These are phyloP conservation scores for Xerocomellus amylosporus DNA, from an alignment of 768 basidiomycete species.

Conservation along the genomic window DNA sequence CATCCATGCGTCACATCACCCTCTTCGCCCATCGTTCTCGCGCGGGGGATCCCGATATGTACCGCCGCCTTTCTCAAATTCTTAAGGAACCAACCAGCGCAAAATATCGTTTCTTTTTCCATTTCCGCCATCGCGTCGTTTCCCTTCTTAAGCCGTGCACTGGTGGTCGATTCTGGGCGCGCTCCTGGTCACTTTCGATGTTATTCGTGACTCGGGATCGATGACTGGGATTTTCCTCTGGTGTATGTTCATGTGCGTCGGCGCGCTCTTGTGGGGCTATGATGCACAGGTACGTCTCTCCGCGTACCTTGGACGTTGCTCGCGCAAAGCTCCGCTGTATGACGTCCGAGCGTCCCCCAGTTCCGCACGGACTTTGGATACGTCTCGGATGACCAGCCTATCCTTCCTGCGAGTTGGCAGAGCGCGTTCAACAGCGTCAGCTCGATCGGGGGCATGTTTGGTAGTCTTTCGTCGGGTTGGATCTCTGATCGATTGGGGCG, in stretches of 20 bases:
- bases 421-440: constrained; percentile 27
- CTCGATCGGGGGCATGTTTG: constrained; percentile 28
- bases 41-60: background rate
- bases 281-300: constrained; percentile 22
- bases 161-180: background rate
- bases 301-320: background rate
- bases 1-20: background rate
- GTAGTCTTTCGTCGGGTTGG: constrained; percentile 24
- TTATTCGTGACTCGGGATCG: constrained; percentile 43
- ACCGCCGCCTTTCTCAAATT: background rate
- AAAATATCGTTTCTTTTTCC: background rate
- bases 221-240: constrained; percentile 45
- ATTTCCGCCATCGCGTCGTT: background rate
- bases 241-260: constrained; percentile 25
- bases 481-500: constrained; percentile 22
- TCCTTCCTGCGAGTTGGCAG: constrained; percentile 29
- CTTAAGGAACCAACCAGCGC: constrained; percentile 4
- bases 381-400: background rate
- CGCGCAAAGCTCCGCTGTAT: background rate
- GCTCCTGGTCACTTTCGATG: constrained; percentile 28
- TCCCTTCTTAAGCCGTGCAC: constrained; percentile 10
- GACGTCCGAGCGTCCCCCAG: constrained; percentile 14
- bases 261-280: constrained; percentile 27
- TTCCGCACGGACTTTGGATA: constrained; percentile 30
- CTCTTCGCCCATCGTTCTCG: background rate